Percentiles rank a stretch among this genome's conserved stretches.
phyloP scores from a whole-genome alignment of 768 basidiomycete species.

The Pluteus cervinus region DNA sequence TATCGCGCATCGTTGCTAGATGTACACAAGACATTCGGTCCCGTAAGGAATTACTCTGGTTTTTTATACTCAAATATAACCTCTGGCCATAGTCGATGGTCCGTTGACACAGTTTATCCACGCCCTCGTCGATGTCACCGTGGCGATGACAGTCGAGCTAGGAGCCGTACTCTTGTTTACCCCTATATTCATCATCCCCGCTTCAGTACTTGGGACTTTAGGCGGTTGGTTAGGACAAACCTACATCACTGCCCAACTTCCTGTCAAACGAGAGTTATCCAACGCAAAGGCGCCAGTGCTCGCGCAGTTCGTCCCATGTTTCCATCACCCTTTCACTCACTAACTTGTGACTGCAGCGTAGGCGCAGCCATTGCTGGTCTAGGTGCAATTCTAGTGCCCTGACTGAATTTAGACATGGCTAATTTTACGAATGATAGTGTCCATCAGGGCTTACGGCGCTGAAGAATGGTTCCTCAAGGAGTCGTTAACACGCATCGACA shows the following conservation, averaged over 20 bases:
- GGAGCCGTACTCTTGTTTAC: conserved; percentile 33
- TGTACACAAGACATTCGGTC: conserved; percentile 52
- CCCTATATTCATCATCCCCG: conserved; percentile 38
- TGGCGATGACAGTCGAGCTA: conserved; percentile 31
- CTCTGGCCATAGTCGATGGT: conserved; percentile 47
- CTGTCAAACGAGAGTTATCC: conserved; percentile 37
- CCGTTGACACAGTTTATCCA: conserved; percentile 22
- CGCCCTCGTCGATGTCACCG: conserved; percentile 20
- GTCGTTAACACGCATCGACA: conserved; percentile 45
- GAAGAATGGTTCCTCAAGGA: conserved; percentile 40
- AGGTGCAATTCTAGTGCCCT: conserved; percentile 19
- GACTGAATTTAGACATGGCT: not conserved
- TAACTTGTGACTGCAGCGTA: conserved; percentile 24
- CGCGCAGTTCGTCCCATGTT: conserved; percentile 33
- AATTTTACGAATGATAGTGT: conserved; percentile 19
- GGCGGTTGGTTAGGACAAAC: conserved; percentile 36
- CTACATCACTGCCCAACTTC: conserved; percentile 37
- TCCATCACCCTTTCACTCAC: conserved; percentile 14
- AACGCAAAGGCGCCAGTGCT: conserved; percentile 31
- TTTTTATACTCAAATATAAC: conserved; percentile 30
- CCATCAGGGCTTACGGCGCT: conserved; percentile 61
- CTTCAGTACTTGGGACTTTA: conserved; percentile 28
- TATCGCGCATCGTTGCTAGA: conserved; percentile 45
- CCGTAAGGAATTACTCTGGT: conserved; percentile 23
- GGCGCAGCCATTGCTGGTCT: conserved; percentile 53